Evolutionary conservation across 805 yeast species (phyloP), one percentile per base, ranked within the genome.

Genomic region (Metschnikowia vanudenii): DNA sequence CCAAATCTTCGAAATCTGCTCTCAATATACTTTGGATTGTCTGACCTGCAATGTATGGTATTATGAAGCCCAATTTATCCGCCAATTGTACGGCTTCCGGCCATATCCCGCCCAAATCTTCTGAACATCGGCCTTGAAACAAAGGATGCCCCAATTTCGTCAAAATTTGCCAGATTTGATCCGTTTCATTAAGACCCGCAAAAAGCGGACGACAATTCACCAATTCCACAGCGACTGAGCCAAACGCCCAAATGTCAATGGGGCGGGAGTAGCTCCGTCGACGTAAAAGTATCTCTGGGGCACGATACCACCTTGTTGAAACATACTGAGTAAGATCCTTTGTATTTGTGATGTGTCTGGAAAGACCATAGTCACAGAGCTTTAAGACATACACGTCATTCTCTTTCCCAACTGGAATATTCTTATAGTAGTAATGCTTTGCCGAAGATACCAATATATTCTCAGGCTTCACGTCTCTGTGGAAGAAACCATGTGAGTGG

Each of bases 391-490:
- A 87, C 19, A 69, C 63, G 50, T 76, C 76, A 31, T 59, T 51
- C 55, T 52, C 69, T 62, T 62, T 66, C 64, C 49, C 57, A 36
- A 53, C 59, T 1, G 83, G 83, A 16, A 78, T 61, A 19, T 62
- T 56, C 9, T 53, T 57, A 2, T 79, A 78, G 61, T 78, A 84
- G 57, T 76, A 85, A 41, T 74, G 74, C 33, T 67, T 64, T 5
- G 84, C 67, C 18, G 83, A 80, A 31, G 82, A 73, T 4, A 91
- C 80, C 54, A 92, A 75, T 20, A 92, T 84, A 64, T 92, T 92
- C 59, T 92, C 97, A 0, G 99, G 98, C 65, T 92, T 92, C 40
- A 92, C 76, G 70, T 92, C 99, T 47, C 99, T 78, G 63, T 92
- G 98, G 59, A 84, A 84, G 59, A 75, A 88, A 10, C 78, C 77